Conservation (phyloP, 371 early-diverging fungal species). For the Mucor irregularis region DNA sequence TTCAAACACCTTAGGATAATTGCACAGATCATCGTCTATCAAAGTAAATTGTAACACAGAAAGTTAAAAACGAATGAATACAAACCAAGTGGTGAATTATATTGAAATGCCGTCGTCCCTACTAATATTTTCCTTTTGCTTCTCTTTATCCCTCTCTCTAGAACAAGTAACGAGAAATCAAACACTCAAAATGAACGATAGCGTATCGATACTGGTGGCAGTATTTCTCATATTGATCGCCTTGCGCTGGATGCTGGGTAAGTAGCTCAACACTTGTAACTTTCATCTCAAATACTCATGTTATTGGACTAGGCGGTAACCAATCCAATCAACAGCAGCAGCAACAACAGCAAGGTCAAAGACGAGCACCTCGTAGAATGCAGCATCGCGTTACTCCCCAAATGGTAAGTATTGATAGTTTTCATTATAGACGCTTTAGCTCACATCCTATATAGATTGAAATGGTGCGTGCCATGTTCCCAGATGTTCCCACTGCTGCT, state of each 20-base stretch:
- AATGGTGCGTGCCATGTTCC: slow-evolving; percentile 84
- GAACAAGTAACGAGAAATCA: too few species aligned
- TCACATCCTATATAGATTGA: slow-evolving; percentile 68
- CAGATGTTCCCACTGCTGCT: slow-evolving; percentile 79
- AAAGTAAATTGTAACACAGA: too few species aligned
- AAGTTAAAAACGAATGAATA: too few species aligned
- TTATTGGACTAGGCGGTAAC: neutral
- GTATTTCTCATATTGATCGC: slow-evolving; percentile 72
- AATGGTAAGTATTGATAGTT: slow-evolving; percentile 44
- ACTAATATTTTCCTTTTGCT: too few species aligned
- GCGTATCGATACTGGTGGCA: slow-evolving; percentile 72
- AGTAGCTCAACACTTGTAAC: neutral
- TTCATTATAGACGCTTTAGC: neutral
- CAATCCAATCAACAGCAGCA: slow-evolving; percentile 25
- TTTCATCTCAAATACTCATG: neutral
- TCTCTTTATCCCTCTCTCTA: too few species aligned
- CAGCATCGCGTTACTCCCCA: slow-evolving; percentile 61
- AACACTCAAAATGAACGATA: slow-evolving; percentile 75
- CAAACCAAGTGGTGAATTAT: too few species aligned
- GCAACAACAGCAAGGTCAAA: slow-evolving; percentile 39
- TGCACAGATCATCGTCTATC: too few species aligned
- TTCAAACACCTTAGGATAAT: too few species aligned
- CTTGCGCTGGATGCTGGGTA: slow-evolving; percentile 78
- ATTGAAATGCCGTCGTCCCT: too few species aligned
- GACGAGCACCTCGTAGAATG: slow-evolving; percentile 43